Conservation (phyloP, 352 stramenopile species). For the Globisporangium orthogonon region DNA sequence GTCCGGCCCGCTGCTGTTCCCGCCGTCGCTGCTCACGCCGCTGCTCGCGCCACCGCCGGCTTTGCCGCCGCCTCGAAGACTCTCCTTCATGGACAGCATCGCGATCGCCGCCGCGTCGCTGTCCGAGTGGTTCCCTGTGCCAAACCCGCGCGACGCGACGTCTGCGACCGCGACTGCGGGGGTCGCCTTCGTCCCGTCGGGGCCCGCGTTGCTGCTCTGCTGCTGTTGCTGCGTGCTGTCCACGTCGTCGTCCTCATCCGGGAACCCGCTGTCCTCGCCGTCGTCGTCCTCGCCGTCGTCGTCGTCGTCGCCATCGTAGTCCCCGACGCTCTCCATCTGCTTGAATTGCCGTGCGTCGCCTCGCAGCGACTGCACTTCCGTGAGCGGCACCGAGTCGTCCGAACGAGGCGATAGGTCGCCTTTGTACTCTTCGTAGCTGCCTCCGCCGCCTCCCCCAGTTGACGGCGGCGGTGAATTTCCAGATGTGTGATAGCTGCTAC, state of each 20-base stretch:
- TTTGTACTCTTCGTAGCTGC: constrained; percentile 1
- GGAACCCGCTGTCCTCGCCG: constrained; percentile 26
- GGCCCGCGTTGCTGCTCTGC: not conserved
- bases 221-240: not conserved
- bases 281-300: constrained; percentile 59
- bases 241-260: constrained; percentile 15
- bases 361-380: constrained; percentile 66
- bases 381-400: constrained; percentile 60
- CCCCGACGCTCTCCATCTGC: constrained; percentile 48
- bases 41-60: constrained; percentile 6
- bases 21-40: constrained; percentile 36
- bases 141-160: not conserved
- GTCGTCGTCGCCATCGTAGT: constrained; percentile 63
- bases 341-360: constrained; percentile 68
- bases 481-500: constrained; percentile 8
- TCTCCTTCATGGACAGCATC: constrained; percentile 81
- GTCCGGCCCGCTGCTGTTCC: constrained; percentile 26
- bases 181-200: not conserved
- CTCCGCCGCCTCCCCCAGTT: not conserved
- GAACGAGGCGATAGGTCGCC: constrained; percentile 28
- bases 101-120: constrained; percentile 68
- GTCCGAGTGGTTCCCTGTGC: constrained; percentile 47
- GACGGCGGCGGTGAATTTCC: constrained; percentile 7
- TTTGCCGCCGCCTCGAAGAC: constrained; percentile 9
- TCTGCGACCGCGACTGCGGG: constrained; percentile 1